These are phyloP conservation scores for Usnea hakonensis DNA, from an alignment of 495 filamentous ascomycete genomes.

Conservation along the genomic window DNA sequence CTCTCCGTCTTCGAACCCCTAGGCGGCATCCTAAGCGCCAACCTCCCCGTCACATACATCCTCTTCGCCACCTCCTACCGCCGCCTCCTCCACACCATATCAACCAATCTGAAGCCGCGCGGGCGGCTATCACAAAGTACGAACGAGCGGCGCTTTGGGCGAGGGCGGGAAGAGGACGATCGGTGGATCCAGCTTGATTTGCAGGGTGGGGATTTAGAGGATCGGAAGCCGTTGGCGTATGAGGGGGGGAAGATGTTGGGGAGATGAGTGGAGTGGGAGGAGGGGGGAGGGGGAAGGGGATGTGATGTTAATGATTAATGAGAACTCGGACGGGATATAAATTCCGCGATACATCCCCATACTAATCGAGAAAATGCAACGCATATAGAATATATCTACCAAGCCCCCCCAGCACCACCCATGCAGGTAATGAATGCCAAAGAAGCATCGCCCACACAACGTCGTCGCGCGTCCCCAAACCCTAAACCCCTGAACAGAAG, in stretches of 20 bases:
- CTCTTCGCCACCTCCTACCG: conserved; percentile 5
- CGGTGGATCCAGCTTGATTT: conserved; percentile 2
- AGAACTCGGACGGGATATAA: too few relatives aligned
- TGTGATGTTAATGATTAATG: too few relatives aligned
- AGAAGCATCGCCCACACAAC: too few relatives aligned
- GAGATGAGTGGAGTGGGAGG: too few relatives aligned
- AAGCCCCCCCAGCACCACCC: too few relatives aligned
- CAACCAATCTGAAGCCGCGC: neutral
- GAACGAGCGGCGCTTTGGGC: neutral
- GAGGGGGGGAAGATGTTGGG: neutral
- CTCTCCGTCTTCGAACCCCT: conserved; percentile 39
- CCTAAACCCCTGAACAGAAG: too few relatives aligned
- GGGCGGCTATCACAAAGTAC: neutral
- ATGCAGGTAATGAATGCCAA: too few relatives aligned
- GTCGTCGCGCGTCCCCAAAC: too few relatives aligned
- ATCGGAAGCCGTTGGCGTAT: neutral
- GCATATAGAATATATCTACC: too few relatives aligned
- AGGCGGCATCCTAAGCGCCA: conserved; percentile 39
- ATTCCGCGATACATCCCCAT: too few relatives aligned
- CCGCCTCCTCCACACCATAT: neutral
- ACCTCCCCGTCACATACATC: conserved; percentile 33
- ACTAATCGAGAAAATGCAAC: too few relatives aligned
- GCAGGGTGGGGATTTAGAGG: neutral
- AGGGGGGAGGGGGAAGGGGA: neutral
- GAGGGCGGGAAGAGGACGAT: neutral